Base-by-base conservation (phyloP, 2,329 filamentous ascomycete genomes). In the Hypoxylon sp. region DNA sequence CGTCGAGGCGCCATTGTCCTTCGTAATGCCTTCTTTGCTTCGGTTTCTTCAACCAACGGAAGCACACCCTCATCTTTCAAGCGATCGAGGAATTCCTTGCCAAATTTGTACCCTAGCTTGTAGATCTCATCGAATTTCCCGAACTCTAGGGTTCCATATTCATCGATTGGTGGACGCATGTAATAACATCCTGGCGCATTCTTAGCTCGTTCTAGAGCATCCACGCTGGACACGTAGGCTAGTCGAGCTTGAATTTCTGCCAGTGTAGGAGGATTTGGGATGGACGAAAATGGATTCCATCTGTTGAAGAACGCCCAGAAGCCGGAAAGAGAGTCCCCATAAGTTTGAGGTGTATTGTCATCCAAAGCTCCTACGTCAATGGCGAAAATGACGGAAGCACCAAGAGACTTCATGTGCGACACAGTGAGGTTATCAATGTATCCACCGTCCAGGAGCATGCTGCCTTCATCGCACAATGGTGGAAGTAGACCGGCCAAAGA, bases 401-500 rank as follows among this genome's bases (percentile, higher is more conserved):
- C 96, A 0, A 99, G 86, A 2, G 90, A 91, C 79, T 97, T 97
- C 96, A 99, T 99, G 80, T 98, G 94, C 13, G 93, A 91, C 17
- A 99, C 97, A 0, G 96, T 98, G 63, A 99, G 83, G 74, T 99
- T 99, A 84, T 99, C 96, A 57, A 98, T 91, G 79, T 99, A 99
- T 14, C 96, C 96, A 45, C 96, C 96, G 74, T 99, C 96, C 0
- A 99, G 86, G 1, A 99, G 85, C 94, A 99, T 97, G 82, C 91
- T 95, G 23, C 97, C 96, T 75, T 99, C 95, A 76, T 99, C 96
- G 75, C 96, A 99, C 19, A 99, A 87, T 0, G 96, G 96, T 11
- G 97, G 97, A 5, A 99, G 84, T 9, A 99, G 82, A 2, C 97
- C 96, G 0, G 96, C 96, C 3, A 99, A 86, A 1, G 94, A 97